Evolutionary conservation across 768 basidiomycete genomes (phyloP), one percentile per base, ranked within the genome.

Genomic region (Lanmaoa rubissima): DNA sequence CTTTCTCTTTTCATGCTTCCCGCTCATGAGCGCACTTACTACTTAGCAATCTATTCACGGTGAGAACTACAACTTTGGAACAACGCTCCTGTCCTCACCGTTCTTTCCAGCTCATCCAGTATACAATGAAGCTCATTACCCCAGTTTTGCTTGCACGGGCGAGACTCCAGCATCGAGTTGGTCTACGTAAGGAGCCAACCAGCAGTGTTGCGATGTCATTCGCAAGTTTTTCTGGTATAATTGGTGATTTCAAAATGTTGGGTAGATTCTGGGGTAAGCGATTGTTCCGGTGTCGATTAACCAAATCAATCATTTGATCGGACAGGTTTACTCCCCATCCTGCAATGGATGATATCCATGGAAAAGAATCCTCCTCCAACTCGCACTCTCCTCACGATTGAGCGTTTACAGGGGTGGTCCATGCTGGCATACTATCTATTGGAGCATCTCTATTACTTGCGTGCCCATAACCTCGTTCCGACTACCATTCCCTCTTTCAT

Each of bases 361-460:
- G 90, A 91, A 69, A 82, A 84, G n/a, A 82, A 72, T 40, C 85
- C 84, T 1, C 85, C 85, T 13, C 85, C 87, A 4, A 92, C 90
- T 2, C 80, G 85, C 3, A 78, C 78, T 43, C 78, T 92, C 32
- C 82, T 86, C 48, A 88, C 81, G 1, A 88, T 92, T 43, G 90
- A 92, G 67, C 86, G 90, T 28, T 74, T 91, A 21, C 90, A 92
- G 67, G 90, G 73, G 38, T 72, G 80, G 74, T 74, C 87, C 2
- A 91, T 92, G 89, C 76, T 92, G 12, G 81, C 76, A 1, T 92
- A 87, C 74, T 92, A 87, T 65, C 91, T 89, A 1, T 77, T 92
- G 45, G 88, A 92, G 63, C 88, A 92, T 60, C 70, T 91, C 26
- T 84, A 79, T 62, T 92, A 88, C 66, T 76, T 92, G 56, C 67